These are phyloP conservation scores for Thinopyrum elongatum DNA, from an alignment of 176 grass and related monocot species.

Conservation along the genomic window DNA sequence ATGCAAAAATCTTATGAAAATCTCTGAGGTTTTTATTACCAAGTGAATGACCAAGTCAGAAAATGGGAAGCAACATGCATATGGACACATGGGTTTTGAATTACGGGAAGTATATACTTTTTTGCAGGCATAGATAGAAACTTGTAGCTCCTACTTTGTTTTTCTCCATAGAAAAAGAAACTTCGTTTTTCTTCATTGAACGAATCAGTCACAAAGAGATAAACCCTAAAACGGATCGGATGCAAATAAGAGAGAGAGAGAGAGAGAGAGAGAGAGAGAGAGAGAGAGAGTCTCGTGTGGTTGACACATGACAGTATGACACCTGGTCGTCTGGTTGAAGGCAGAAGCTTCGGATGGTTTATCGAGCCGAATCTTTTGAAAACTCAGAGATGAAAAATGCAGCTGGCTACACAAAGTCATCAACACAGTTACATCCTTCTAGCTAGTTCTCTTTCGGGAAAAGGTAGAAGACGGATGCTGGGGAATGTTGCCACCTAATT, in stretches of 20 bases:
- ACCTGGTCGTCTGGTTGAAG: not conserved
- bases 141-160: not conserved
- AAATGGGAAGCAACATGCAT: not conserved
- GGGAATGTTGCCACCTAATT: not conserved
- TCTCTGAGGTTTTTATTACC: not conserved
- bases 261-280: not conserved
- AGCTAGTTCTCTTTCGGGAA: not conserved
- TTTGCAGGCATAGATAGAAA: not conserved
- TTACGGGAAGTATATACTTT: not conserved
- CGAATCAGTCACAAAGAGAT: not conserved
- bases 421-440: not conserved
- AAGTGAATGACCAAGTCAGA: not conserved
- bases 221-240: not conserved
- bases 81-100: not conserved
- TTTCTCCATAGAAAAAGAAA: not conserved
- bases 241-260: not conserved
- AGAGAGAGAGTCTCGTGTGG: not conserved
- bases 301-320: not conserved
- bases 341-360: not conserved
- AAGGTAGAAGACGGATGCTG: not conserved
- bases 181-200: not conserved
- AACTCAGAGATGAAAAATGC: not conserved
- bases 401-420: not conserved
- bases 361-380: not conserved
- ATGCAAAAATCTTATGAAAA: not conserved